Evolutionary conservation across 2,329 filamentous ascomycete species (phyloP).

Genomic region (Colletotrichum phormii): DNA sequence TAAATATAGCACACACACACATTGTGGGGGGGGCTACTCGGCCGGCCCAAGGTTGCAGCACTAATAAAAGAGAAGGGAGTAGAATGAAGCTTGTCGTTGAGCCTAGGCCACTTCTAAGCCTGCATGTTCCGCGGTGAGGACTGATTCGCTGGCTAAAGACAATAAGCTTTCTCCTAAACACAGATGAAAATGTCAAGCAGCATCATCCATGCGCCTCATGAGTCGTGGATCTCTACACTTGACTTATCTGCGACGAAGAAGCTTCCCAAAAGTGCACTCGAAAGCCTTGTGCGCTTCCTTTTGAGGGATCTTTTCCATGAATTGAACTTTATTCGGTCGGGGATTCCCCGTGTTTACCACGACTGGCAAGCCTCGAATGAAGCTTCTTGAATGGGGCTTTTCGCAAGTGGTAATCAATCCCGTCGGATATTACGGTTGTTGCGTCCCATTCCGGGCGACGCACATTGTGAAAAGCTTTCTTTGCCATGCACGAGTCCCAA

Average conservation of each 20-base stretch:
- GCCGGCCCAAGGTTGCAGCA: background rate
- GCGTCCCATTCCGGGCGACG: background rate
- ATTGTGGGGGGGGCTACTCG: background rate
- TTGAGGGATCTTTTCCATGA: background rate
- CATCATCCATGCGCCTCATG: constrained; percentile 2
- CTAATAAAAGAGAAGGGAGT: background rate
- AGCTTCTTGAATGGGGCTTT: background rate
- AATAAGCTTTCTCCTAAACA: constrained; percentile 18
- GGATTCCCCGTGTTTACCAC: background rate
- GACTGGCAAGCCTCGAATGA: background rate
- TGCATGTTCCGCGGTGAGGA: background rate
- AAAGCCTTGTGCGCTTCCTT: background rate
- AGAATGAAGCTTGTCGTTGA: background rate
- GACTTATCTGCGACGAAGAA: constrained; percentile 1
- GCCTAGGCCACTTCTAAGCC: background rate
- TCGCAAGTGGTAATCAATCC: background rate
- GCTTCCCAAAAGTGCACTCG: background rate
- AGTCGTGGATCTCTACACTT: background rate
- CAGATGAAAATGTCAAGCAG: background rate
- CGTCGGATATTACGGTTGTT: background rate
- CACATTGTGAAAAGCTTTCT: too few species aligned
- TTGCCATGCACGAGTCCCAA: background rate
- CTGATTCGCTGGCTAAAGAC: background rate
- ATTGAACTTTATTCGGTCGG: background rate
- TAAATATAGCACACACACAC: too few species aligned